A percentile compares a stretch with the other conserved stretches of the same genome.
phyloP scores from a whole-genome alignment of 352 stramenopile species.

The Phytopythium boreale region DNA sequence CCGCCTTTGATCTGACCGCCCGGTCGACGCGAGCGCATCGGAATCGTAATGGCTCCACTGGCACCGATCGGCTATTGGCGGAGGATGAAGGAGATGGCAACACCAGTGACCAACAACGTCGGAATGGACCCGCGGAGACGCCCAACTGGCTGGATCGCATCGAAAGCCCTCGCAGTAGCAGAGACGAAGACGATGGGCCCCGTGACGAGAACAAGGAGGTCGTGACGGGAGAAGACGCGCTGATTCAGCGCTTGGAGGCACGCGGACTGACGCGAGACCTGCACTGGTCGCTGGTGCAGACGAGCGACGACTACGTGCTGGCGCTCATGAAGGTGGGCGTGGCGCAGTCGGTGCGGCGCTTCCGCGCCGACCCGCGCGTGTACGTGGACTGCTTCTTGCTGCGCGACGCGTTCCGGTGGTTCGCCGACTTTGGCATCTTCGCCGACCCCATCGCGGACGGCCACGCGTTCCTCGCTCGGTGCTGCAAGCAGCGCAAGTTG shows the following conservation, averaged over 20 bases:
- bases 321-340: conserved; percentile 63
- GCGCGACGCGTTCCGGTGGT: conserved; percentile 69
- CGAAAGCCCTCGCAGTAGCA: not conserved
- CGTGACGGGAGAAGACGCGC: not conserved
- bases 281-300: conserved; percentile 36
- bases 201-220: not conserved
- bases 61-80: not conserved
- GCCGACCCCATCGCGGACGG: conserved; percentile 23
- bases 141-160: not conserved
- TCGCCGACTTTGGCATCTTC: conserved; percentile 47
- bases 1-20: conserved; percentile 31
- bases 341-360: conserved; percentile 41
- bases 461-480: conserved; percentile 62
- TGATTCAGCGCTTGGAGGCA: not conserved
- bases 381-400: conserved; percentile 72
- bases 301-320: conserved; percentile 77
- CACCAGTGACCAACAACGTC: not conserved
- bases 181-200: not conserved
- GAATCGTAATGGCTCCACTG: not conserved
- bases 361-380: conserved; percentile 71
- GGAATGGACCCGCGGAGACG: not conserved
- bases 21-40: not conserved
- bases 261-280: conserved; percentile 42
- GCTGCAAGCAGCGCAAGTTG: conserved; percentile 72
- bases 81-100: too few species aligned